Evolutionary conservation across 345 rosid species (phyloP).

Genomic region (Combretum micranthum): DNA sequence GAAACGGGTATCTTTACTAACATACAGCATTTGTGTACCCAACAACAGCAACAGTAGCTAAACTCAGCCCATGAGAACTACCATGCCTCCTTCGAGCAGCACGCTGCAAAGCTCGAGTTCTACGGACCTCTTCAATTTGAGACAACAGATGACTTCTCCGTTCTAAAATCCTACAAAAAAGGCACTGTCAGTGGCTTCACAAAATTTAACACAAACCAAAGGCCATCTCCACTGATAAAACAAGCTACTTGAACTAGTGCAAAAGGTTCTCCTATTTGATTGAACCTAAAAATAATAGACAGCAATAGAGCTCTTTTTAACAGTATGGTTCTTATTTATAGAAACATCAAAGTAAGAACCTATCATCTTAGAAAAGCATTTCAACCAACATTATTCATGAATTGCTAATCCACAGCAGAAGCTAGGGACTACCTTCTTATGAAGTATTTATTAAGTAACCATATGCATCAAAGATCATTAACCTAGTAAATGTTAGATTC

Average conservation of each 20-base stretch:
- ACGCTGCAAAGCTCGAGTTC: slow-evolving; percentile 81
- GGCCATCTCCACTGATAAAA: not conserved
- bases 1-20: slow-evolving; percentile 14
- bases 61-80: slow-evolving; percentile 35
- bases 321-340: too few species aligned
- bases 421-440: too few species aligned
- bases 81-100: slow-evolving; percentile 65
- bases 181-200: not conserved
- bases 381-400: too few species aligned
- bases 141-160: slow-evolving; percentile 52
- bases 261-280: not conserved
- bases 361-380: too few species aligned
- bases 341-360: too few species aligned
- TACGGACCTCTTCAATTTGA: slow-evolving; percentile 77
- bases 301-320: not conserved
- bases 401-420: too few species aligned
- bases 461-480: too few species aligned
- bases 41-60: slow-evolving; percentile 83
- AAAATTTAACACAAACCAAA: not conserved
- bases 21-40: slow-evolving; percentile 98
- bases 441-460: too few species aligned
- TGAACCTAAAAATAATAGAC: not conserved
- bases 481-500: too few species aligned
- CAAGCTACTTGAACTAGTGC: not conserved
- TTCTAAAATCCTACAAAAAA: slow-evolving; percentile 55